These are phyloP conservation scores for Leptomonas seymouri DNA, from an alignment of 208 protist species.

Conservation along the genomic window DNA sequence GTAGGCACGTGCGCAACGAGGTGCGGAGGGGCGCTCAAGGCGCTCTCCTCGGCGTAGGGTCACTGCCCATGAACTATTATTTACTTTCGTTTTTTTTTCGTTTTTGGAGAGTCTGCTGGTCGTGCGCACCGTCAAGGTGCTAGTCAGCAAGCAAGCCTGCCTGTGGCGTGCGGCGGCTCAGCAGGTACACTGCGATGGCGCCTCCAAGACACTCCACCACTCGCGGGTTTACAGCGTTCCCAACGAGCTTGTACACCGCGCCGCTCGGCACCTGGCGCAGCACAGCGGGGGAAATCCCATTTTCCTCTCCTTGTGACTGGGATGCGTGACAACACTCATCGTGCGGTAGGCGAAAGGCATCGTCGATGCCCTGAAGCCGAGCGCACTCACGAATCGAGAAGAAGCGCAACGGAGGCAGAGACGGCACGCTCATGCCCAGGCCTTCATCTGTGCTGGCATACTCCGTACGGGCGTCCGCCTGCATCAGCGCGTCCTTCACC, in stretches of 20 bases:
- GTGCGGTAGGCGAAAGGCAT: slow-evolving; percentile 46
- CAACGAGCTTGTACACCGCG: slow-evolving; percentile 69
- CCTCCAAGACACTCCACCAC: slow-evolving; percentile 50
- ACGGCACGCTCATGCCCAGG: too few species aligned
- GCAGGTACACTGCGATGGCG: slow-evolving; percentile 16
- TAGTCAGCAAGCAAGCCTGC: too few species aligned
- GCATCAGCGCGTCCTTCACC: not conserved
- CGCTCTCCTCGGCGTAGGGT: too few species aligned
- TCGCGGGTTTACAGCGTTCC: slow-evolving; percentile 81
- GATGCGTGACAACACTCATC: slow-evolving; percentile 7
- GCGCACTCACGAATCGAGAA: slow-evolving; percentile 77
- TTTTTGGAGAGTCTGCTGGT: not conserved
- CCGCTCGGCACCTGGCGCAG: slow-evolving; percentile 29
- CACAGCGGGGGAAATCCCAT: slow-evolving; percentile 8
- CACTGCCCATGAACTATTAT: not conserved
- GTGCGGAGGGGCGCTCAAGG: too few species aligned
- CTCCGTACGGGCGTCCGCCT: not conserved
- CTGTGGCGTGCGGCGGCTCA: not conserved
- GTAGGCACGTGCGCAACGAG: too few species aligned
- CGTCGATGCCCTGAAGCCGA: slow-evolving; percentile 71
- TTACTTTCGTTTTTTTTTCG: not conserved
- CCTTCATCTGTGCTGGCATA: too few species aligned
- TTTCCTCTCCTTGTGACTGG: not conserved
- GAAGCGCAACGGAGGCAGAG: slow-evolving; percentile 51
- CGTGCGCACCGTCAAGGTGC: too few species aligned